A percentile compares a stretch with the other conserved stretches of the same genome.
These are phyloP conservation scores for Aspergillus sp. DNA, from an alignment of 2,329 filamentous ascomycete species.

Conservation along the genomic window DNA sequence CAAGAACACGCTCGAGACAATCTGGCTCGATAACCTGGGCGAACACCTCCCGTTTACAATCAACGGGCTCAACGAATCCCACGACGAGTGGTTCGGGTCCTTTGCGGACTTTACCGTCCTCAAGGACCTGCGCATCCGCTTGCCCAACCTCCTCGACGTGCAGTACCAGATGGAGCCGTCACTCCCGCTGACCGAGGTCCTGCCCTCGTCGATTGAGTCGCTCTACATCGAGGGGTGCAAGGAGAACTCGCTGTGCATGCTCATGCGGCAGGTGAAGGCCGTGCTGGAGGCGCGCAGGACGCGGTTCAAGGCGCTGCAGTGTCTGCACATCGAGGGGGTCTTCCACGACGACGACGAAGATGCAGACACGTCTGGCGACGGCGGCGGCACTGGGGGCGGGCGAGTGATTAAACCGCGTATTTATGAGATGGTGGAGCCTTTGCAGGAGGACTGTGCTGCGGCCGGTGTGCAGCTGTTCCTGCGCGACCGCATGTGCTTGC, in stretches of 20 bases:
- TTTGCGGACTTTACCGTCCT: slow-evolving; percentile 27
- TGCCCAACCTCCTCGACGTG: slow-evolving; percentile 32
- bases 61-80: slow-evolving; percentile 27
- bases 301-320: slow-evolving; percentile 18
- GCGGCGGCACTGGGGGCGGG: slow-evolving; percentile 5
- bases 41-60: slow-evolving; percentile 29
- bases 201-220: slow-evolving; percentile 24
- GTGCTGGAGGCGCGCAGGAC: slow-evolving; percentile 22
- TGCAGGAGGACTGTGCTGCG: slow-evolving; percentile 21
- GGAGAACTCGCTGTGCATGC: slow-evolving; percentile 25
- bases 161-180: slow-evolving; percentile 27
- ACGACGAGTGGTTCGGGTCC: slow-evolving; percentile 33
- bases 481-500: slow-evolving; percentile 23
- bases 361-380: slow-evolving; percentile 20
- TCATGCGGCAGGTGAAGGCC: slow-evolving; percentile 23
- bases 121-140: slow-evolving; percentile 29
- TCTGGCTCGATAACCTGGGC: slow-evolving; percentile 32
- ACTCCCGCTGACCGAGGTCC: slow-evolving; percentile 21
- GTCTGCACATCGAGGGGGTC: slow-evolving; percentile 27
- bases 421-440: slow-evolving; percentile 22
- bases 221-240: slow-evolving; percentile 31
- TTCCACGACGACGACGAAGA: slow-evolving; percentile 27
- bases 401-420: slow-evolving; percentile 24
- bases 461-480: slow-evolving; percentile 24
- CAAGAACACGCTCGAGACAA: slow-evolving; percentile 24